Percentiles rank a stretch among this genome's conserved stretches.
phyloP scores from a whole-genome alignment of 2,329 filamentous ascomycete species.

The Cladosporium sp. region DNA sequence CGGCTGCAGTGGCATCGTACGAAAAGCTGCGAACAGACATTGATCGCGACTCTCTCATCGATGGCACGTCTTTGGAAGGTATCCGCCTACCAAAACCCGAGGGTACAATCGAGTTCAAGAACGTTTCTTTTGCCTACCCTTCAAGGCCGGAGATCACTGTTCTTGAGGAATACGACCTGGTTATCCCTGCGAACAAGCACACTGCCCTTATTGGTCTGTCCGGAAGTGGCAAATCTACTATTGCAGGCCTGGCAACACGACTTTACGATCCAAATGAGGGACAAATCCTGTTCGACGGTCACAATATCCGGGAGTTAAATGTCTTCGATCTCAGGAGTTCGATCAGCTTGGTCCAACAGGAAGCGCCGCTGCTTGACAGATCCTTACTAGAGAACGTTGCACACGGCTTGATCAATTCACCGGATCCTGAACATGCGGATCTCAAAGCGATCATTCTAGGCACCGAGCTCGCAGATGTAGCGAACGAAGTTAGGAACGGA shows the following conservation, averaged over 20 bases:
- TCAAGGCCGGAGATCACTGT: constrained; percentile 49
- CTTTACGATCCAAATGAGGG: constrained; percentile 37
- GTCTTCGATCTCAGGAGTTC: constrained; percentile 32
- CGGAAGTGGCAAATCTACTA: constrained; percentile 84
- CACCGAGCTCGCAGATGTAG: constrained; percentile 32
- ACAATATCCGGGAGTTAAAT: constrained; percentile 36
- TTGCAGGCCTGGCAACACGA: constrained; percentile 56
- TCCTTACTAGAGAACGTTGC: constrained; percentile 54
- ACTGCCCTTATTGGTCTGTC: constrained; percentile 79
- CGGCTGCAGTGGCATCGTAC: constrained; percentile 50
- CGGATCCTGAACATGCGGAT: constrained; percentile 28
- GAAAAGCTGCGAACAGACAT: constrained; percentile 57
- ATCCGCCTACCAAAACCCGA: constrained; percentile 20
- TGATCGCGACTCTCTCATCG: constrained; percentile 41
- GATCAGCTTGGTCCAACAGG: constrained; percentile 45
- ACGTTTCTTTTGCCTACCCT: constrained; percentile 70
- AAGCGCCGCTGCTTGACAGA: constrained; percentile 48
- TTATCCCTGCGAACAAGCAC: constrained; percentile 59
- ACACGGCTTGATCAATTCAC: constrained; percentile 44
- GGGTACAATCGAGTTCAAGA: constrained; percentile 56
- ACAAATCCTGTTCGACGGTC: constrained; percentile 34
- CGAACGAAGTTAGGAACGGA: constrained; percentile 50
- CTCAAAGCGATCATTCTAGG: constrained; percentile 46
- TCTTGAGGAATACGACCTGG: constrained; percentile 61
- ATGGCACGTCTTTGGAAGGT: constrained; percentile 32